A percentile compares a stretch with the other conserved stretches of the same genome.
Evolutionary conservation across 495 filamentous ascomycete species (phyloP).

Genomic region (Aspergillus sclerotioniger): DNA sequence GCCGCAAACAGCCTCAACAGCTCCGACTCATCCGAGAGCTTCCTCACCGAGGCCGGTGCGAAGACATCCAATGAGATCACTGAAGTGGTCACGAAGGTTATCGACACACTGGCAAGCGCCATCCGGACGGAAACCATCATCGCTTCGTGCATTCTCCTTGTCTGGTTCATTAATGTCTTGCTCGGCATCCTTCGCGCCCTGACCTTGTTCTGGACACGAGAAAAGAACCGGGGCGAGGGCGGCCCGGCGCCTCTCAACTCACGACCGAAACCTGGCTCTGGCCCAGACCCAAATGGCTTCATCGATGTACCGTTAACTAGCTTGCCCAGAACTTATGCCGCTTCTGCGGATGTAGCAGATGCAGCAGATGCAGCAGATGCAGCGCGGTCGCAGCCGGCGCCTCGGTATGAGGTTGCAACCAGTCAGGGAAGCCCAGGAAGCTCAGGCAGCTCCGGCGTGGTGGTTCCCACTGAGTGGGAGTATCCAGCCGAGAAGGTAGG

Average conservation of each 20-base stretch:
- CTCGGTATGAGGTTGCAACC: constrained; percentile 27
- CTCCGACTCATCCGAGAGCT: constrained; percentile 53
- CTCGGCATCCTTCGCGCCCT: constrained; percentile 68
- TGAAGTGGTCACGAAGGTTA: constrained; percentile 65
- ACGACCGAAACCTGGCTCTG: not conserved
- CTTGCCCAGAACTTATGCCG: constrained; percentile 14
- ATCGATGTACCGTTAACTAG: constrained; percentile 33
- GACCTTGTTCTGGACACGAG: constrained; percentile 41
- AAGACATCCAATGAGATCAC: constrained; percentile 78
- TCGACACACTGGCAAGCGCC: constrained; percentile 56
- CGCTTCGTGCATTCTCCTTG: constrained; percentile 61
- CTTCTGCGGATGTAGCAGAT: not conserved
- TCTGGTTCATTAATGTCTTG: constrained; percentile 76
- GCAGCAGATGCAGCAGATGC: not conserved
- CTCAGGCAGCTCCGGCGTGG: constrained; percentile 9
- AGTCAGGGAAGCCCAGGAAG: not conserved
- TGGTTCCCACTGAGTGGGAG: constrained; percentile 3
- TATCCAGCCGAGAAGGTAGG: constrained; percentile 46
- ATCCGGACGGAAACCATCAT: constrained; percentile 77
- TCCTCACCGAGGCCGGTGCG: constrained; percentile 69
- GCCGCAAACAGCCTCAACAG: constrained; percentile 60
- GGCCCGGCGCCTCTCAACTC: constrained; percentile 31
- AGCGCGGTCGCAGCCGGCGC: constrained; percentile 15
- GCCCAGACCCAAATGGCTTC: constrained; percentile 24
- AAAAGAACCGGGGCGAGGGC: constrained; percentile 47